phyloP scores from a whole-genome alignment of 2,329 filamentous ascomycete species.

The Fusarium nanum region DNA sequence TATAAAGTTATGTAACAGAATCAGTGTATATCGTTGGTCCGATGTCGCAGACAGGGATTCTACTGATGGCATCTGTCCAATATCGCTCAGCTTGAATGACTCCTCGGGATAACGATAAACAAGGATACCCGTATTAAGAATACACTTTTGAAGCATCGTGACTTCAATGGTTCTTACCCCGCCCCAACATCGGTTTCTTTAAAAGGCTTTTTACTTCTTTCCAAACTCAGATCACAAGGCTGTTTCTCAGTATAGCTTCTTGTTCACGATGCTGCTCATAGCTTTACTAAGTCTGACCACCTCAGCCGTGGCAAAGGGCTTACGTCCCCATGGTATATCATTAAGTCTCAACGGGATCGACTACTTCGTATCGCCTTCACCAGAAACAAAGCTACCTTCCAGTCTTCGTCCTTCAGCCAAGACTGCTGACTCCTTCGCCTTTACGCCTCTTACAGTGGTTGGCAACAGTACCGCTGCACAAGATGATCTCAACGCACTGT shows the following conservation, averaged over 20 bases:
- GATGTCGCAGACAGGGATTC: neutral
- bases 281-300: accelerated
- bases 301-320: neutral
- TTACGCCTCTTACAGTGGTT: neutral
- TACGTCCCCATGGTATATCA: neutral
- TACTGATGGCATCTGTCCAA: neutral
- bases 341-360: neutral
- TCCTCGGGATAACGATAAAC: neutral
- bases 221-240: neutral
- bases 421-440: neutral
- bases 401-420: accelerated
- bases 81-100: neutral
- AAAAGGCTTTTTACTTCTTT: too few species aligned
- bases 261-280: neutral
- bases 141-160: neutral
- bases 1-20: neutral
- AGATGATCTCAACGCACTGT: accelerated
- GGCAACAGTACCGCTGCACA: neutral
- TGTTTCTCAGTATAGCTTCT: neutral
- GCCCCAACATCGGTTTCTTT: too few species aligned
- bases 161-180: neutral
- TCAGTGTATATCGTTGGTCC: neutral
- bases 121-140: neutral
- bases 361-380: neutral
- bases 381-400: neutral